Percentiles rank a stretch among this genome's conserved stretches.
Conservation (phyloP, 805 yeast genomes). For the Brettanomyces nanus region DNA sequence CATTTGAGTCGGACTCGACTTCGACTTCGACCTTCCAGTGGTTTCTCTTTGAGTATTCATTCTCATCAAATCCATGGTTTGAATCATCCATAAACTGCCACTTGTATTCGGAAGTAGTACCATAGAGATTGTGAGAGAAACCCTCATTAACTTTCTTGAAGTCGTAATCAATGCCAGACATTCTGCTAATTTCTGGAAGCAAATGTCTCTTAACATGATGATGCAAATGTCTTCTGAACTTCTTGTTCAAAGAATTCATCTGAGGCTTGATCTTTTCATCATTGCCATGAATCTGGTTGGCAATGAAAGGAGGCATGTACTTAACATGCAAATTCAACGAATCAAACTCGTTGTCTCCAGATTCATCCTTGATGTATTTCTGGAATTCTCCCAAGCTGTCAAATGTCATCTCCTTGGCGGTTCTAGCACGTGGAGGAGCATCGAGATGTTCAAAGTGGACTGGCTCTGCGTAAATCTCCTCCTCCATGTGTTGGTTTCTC, state of each 20-base stretch:
- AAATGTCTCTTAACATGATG: constrained; percentile 70
- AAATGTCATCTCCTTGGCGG: constrained; percentile 31
- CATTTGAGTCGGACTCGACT: constrained; percentile 57
- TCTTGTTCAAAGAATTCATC: constrained; percentile 61
- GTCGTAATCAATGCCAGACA: constrained; percentile 43
- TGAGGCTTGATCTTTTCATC: constrained; percentile 66
- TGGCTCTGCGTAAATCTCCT: constrained; percentile 19
- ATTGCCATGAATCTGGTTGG: constrained; percentile 58
- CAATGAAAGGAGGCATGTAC: constrained; percentile 68
- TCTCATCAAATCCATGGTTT: constrained; percentile 44
- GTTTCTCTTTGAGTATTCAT: constrained; percentile 38
- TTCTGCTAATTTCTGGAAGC: constrained; percentile 53
- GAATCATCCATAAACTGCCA: constrained; percentile 59
- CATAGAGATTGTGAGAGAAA: constrained; percentile 34
- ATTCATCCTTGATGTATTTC: constrained; percentile 57
- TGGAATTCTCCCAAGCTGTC: constrained; percentile 60
- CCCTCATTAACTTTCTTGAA: constrained; percentile 40
- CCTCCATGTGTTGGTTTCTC: constrained; percentile 13
- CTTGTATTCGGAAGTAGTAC: constrained; percentile 37
- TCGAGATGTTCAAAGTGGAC: constrained; percentile 23
- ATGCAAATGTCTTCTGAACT: constrained; percentile 64
- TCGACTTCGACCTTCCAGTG: constrained; percentile 60
- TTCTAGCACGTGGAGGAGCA: constrained; percentile 22
- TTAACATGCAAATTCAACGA: constrained; percentile 57
- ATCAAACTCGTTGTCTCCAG: constrained; percentile 70